Conservation (phyloP, 495 filamentous ascomycete species). For the Penicillium waksmanii region DNA sequence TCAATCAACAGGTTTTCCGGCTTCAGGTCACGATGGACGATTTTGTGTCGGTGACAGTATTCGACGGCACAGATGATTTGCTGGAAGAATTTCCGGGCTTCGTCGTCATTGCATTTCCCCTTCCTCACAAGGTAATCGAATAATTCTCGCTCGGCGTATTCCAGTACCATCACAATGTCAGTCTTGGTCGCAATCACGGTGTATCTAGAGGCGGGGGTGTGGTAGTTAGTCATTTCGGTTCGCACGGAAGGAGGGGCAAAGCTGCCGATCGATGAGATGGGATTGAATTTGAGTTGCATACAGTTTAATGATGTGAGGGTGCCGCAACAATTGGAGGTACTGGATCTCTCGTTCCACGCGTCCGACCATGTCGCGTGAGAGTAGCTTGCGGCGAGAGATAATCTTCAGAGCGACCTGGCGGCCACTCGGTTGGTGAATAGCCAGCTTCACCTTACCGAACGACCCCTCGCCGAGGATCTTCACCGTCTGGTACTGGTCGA, state of each 20-base stretch:
- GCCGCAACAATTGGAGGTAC: slow-evolving; percentile 91
- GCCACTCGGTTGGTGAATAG: slow-evolving; percentile 83
- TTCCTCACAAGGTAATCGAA: slow-evolving; percentile 96
- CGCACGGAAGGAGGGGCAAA: neutral
- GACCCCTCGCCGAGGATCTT: slow-evolving; percentile 94
- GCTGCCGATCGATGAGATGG: neutral
- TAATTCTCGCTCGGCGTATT: slow-evolving; percentile 93
- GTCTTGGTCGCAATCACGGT: slow-evolving; percentile 91
- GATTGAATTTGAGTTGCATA: slow-evolving; percentile 45
- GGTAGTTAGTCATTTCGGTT: slow-evolving; percentile 11
- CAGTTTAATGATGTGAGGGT: slow-evolving; percentile 99
- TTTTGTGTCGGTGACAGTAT: slow-evolving; percentile 98
- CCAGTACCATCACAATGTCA: slow-evolving; percentile 98
- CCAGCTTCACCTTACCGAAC: slow-evolving; percentile 98
- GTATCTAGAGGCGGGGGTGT: slow-evolving; percentile 57
- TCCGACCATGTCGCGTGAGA: slow-evolving; percentile 95
- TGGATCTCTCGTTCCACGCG: slow-evolving; percentile 97
- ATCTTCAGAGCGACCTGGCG: slow-evolving; percentile 98
- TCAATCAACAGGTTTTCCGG: slow-evolving; percentile 96
- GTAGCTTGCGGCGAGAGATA: slow-evolving; percentile 90
- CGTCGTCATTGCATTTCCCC: slow-evolving; percentile 84
- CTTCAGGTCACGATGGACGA: slow-evolving; percentile 96
- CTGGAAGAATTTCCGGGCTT: slow-evolving; percentile 95
- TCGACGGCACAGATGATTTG: slow-evolving; percentile 99
- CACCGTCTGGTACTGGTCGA: slow-evolving; percentile 88